phyloP scores from a whole-genome alignment of 345 rosid genomes.

The Hibiscus mutabilis region DNA sequence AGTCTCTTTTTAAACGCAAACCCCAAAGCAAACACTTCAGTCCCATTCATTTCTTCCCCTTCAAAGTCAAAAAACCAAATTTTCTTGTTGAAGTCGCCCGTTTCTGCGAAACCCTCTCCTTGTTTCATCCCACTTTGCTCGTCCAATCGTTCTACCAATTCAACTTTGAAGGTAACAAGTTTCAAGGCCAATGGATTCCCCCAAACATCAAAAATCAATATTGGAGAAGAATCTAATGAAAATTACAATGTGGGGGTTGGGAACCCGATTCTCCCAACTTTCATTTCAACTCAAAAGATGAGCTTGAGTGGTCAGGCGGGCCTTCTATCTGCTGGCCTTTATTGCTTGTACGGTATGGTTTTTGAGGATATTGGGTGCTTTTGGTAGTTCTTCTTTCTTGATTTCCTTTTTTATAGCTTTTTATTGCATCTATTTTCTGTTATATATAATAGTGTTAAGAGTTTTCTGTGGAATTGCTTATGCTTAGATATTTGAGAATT shows the following conservation, averaged over 20 bases:
- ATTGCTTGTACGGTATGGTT: constrained; percentile 74
- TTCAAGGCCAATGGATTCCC: constrained; percentile 9
- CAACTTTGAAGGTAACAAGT: constrained; percentile 10
- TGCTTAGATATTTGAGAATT: background rate
- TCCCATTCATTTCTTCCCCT: constrained; percentile 16
- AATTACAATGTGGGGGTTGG: constrained; percentile 48
- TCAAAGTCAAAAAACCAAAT: constrained; percentile 15
- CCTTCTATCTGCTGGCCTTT: constrained; percentile 63
- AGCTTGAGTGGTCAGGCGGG: constrained; percentile 68
- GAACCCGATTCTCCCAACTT: constrained; percentile 38
- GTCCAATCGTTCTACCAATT: constrained; percentile 19
- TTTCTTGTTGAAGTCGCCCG: constrained; percentile 13
- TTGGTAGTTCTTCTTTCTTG: background rate
- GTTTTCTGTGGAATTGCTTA: background rate
- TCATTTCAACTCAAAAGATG: constrained; percentile 34
- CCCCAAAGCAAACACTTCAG: constrained; percentile 19
- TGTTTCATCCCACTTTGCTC: constrained; percentile 26
- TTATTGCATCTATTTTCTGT: constrained; percentile 1
- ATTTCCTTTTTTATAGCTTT: background rate
- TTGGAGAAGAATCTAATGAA: constrained; percentile 25
- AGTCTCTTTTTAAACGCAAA: constrained; percentile 6
- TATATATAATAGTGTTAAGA: background rate
- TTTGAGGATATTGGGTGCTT: background rate
- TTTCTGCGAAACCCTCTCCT: constrained; percentile 17
- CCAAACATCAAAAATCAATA: constrained; percentile 16